These are phyloP conservation scores for Apiospora kogelbergensis DNA, from an alignment of 2,329 filamentous ascomycete species.

Conservation along the genomic window DNA sequence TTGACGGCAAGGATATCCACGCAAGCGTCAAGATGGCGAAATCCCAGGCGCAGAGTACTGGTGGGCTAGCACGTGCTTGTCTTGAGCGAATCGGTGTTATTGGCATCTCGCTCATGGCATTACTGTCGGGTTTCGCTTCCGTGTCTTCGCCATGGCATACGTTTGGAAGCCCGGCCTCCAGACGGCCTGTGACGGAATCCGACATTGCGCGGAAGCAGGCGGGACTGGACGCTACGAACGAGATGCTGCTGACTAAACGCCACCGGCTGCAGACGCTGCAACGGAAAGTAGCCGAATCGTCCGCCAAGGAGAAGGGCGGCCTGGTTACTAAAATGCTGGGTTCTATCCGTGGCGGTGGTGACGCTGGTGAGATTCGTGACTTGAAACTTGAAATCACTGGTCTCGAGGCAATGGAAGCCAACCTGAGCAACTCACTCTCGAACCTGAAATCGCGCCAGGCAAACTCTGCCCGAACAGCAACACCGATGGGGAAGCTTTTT, in stretches of 20 bases:
- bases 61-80: constrained; percentile 51
- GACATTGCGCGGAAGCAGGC: constrained; percentile 77
- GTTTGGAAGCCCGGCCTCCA: constrained; percentile 62
- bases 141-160: constrained; percentile 85
- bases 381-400: constrained; percentile 77
- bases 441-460: constrained; percentile 63
- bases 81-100: constrained; percentile 77
- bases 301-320: constrained; percentile 48
- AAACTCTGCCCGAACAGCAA: constrained; percentile 66
- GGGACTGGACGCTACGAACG: constrained; percentile 74
- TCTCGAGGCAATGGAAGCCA: constrained; percentile 76
- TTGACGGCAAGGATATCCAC: constrained; percentile 42
- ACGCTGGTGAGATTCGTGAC: constrained; percentile 57
- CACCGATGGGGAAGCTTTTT: constrained; percentile 63
- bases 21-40: constrained; percentile 35
- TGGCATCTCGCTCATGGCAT: constrained; percentile 81
- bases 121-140: constrained; percentile 87
- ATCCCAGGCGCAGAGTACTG: constrained; percentile 38
- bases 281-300: constrained; percentile 50
- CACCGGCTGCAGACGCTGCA: constrained; percentile 71
- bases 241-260: constrained; percentile 76
- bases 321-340: constrained; percentile 75
- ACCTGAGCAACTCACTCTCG: constrained; percentile 64
- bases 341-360: constrained; percentile 64
- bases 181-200: constrained; percentile 66